Percentiles rank a stretch among this genome's conserved stretches.
Evolutionary conservation across 441 rosid genomes (phyloP).

Genomic region (Euphorbia schlechtendalii): DNA sequence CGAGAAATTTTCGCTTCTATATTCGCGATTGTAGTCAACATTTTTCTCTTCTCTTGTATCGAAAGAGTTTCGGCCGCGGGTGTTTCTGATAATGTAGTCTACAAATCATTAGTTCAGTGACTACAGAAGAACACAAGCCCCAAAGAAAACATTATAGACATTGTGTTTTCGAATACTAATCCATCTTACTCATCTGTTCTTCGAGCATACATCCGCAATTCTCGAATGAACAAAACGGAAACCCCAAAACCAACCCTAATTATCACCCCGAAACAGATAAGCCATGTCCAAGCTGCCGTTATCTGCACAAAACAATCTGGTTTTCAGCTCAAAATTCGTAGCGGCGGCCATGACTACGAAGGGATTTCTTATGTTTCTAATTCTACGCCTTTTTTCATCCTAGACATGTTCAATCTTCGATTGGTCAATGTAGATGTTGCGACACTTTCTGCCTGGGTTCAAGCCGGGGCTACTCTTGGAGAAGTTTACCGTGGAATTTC

Average conservation of each 20-base stretch:
- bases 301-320: slow-evolving; percentile 32
- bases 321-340: slow-evolving; percentile 44
- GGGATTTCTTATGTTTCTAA: slow-evolving; percentile 50
- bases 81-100: neutral
- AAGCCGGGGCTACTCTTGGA: slow-evolving; percentile 56
- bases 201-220: neutral
- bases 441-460: slow-evolving; percentile 49
- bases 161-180: neutral
- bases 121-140: neutral
- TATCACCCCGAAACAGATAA: slow-evolving; percentile 40
- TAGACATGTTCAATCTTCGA: slow-evolving; percentile 32
- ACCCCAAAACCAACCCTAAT: slow-evolving; percentile 34
- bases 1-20: neutral
- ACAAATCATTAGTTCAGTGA: neutral
- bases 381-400: slow-evolving; percentile 34
- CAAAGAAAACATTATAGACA: neutral
- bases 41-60: neutral
- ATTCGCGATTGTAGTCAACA: neutral
- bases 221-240: neutral
- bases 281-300: slow-evolving; percentile 46
- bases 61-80: neutral
- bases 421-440: slow-evolving; percentile 14
- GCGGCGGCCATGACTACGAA: slow-evolving; percentile 74
- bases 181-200: neutral
- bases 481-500: slow-evolving; percentile 54